Percentiles rank a stretch among this genome's conserved stretches.
Conservation (phyloP, 441 rosid genomes). For the Pelargonium australe region DNA sequence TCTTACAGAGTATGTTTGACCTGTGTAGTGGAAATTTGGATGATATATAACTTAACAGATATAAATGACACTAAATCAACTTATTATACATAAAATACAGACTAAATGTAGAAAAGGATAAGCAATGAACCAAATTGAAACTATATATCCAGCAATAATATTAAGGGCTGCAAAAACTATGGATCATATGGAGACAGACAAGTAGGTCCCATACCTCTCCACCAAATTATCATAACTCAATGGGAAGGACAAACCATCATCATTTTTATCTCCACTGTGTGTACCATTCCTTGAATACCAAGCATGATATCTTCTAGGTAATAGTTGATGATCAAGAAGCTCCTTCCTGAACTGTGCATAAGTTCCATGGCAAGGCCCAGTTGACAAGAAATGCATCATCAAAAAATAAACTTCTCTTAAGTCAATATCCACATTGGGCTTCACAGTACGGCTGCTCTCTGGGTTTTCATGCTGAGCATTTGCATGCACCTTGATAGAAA, state of each 20-base stretch:
- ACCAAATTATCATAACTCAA: conserved; percentile 59
- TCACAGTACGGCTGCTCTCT: conserved; percentile 33
- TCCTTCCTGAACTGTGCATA: conserved; percentile 71
- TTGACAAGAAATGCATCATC: conserved; percentile 46
- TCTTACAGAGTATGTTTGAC: background rate
- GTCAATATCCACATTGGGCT: conserved; percentile 53
- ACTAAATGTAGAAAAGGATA: background rate
- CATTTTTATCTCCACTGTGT: conserved; percentile 57
- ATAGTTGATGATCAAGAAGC: conserved; percentile 80
- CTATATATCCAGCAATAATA: background rate
- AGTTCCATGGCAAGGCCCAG: conserved; percentile 85
- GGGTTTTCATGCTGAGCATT: conserved; percentile 34
- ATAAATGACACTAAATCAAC: background rate
- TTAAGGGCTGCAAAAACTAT: conserved; percentile 1
- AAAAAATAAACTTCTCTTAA: conserved; percentile 83
- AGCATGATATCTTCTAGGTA: conserved; percentile 96
- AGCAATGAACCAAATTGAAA: background rate
- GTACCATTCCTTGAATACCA: conserved; percentile 86
- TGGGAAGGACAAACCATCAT: conserved; percentile 79
- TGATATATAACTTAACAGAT: background rate
- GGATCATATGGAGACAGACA: background rate
- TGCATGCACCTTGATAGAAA: conserved; percentile 37
- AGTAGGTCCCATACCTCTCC: conserved; percentile 47
- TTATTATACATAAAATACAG: background rate
- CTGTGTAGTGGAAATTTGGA: background rate